Base-by-base conservation (phyloP, 345 rosid species). In the Eucalyptus sideroxylon region DNA sequence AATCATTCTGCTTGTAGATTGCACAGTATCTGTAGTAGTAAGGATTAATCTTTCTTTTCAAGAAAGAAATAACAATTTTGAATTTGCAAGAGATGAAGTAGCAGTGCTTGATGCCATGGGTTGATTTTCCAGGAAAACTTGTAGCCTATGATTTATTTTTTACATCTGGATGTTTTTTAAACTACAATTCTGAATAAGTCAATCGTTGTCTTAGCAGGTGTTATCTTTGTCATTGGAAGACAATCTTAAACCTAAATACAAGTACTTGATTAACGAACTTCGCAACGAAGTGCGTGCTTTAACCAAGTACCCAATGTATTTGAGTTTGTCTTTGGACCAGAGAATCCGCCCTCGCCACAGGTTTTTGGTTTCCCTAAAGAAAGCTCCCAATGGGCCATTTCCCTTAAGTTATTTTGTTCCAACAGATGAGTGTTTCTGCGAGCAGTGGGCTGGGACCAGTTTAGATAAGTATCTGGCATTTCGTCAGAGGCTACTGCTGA, bases 301-400 rank as follows among this genome's bases (percentile, higher is more conserved):
- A 95, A 95, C 98, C 47, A 96, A 95, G 90, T 96, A 96, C 90
- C 99, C 99, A 6, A 95, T 86, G 93, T 98, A 97, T 93, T 93
- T 96, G 89, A 98, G 98, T 95, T 93, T 98, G 92, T 98, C 99
- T 56, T 87, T 98, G 91, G 96, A 96, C 87, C 98, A 96, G 92
- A 95, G 99, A 94, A 98, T 98, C 92, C 96, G 98, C 34, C 99
- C 98, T 24, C 98, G 98, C 26, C 99, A 98, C 65, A 96, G 92
- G 81, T 98, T 96, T 96, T 93, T 97, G 94, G 97, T 98, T 91
- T 87, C 97, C 91, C 92, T 98, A 88, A 96, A 98, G 93, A 98
- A 97, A 93, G 99, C 96, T 87, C 96, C 97, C 31, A 95, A 96
- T 91, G 99, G 99, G 67, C 99, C 99, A 31, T 98, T 98, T 92